Evolutionary conservation across 2,329 filamentous ascomycete species (phyloP).

Genomic region (Alternaria dauci): DNA sequence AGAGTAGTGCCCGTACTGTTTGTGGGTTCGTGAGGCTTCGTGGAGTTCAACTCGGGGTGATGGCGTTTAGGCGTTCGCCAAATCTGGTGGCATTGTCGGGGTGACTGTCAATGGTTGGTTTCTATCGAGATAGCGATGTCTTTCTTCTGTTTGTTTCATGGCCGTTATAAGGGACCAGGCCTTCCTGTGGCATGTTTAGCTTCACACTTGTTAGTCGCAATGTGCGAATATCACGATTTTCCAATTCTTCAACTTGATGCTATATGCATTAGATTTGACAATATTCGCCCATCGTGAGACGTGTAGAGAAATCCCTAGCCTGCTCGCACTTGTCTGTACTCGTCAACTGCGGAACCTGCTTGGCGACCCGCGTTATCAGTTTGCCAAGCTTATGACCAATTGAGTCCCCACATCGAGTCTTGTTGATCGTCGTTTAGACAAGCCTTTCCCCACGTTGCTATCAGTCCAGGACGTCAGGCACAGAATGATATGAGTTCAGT

Average conservation of each 20-base stretch:
- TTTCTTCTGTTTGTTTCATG: constrained; percentile 16
- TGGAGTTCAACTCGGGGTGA: constrained; percentile 21
- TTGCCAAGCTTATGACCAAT: constrained; percentile 39
- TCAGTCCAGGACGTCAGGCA: constrained; percentile 21
- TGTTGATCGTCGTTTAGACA: constrained; percentile 22
- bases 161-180: constrained; percentile 17
- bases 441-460: constrained; percentile 38
- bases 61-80: constrained; percentile 26
- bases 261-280: neutral
- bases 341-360: constrained; percentile 2
- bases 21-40: constrained; percentile 14
- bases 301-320: neutral
- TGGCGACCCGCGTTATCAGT: constrained; percentile 23
- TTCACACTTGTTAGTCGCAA: constrained; percentile 19
- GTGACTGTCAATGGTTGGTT: constrained; percentile 11
- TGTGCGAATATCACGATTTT: constrained; percentile 24
- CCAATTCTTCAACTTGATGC: constrained; percentile 10
- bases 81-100: constrained; percentile 5
- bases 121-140: constrained; percentile 18
- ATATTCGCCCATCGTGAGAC: neutral
- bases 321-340: neutral
- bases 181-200: constrained; percentile 16
- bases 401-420: constrained; percentile 31
- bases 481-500: constrained; percentile 14
- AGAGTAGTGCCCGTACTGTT: constrained; percentile 32